phyloP scores from a whole-genome alignment of 345 rosid genomes.

The Heritiera littoralis region DNA sequence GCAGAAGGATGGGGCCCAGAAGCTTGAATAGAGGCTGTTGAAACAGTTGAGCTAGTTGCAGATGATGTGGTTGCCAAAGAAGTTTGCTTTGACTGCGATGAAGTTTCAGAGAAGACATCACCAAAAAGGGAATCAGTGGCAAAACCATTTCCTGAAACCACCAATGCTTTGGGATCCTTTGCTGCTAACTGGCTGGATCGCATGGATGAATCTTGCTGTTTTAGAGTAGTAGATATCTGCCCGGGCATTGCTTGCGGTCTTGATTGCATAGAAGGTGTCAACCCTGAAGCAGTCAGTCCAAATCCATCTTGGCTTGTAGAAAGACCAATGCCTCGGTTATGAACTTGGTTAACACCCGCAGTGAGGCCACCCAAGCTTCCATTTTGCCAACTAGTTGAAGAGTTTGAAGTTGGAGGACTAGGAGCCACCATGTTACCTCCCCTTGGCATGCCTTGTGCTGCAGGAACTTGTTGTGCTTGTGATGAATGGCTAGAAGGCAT shows the following conservation, averaged over 20 bases:
- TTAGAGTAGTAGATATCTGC: slow-evolving; percentile 36
- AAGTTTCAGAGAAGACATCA: slow-evolving; percentile 65
- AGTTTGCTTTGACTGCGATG: slow-evolving; percentile 54
- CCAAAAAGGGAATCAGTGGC: slow-evolving; percentile 73
- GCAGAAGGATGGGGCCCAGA: slow-evolving; percentile 44
- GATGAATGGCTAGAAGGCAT: slow-evolving; percentile 31
- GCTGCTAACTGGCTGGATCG: slow-evolving; percentile 42
- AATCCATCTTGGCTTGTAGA: slow-evolving; percentile 49
- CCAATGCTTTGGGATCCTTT: slow-evolving; percentile 52
- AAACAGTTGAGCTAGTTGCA: slow-evolving; percentile 42
- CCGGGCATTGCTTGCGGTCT: slow-evolving; percentile 51
- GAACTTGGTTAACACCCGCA: slow-evolving; percentile 42
- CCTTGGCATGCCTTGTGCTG: slow-evolving; percentile 47
- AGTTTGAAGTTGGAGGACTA: slow-evolving; percentile 50
- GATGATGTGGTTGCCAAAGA: slow-evolving; percentile 39
- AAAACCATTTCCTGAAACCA: slow-evolving; percentile 68
- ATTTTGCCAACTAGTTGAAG: slow-evolving; percentile 55
- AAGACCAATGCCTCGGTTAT: slow-evolving; percentile 35
- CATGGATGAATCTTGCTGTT: slow-evolving; percentile 34
- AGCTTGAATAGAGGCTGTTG: slow-evolving; percentile 41
- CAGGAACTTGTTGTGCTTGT: slow-evolving; percentile 46
- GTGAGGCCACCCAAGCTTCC: slow-evolving; percentile 46
- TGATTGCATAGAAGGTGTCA: slow-evolving; percentile 50
- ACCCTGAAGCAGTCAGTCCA: slow-evolving; percentile 47
- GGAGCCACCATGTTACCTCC: slow-evolving; percentile 45